Conservation (phyloP, 1,139 yeast species). For the Pichia sp. region DNA sequence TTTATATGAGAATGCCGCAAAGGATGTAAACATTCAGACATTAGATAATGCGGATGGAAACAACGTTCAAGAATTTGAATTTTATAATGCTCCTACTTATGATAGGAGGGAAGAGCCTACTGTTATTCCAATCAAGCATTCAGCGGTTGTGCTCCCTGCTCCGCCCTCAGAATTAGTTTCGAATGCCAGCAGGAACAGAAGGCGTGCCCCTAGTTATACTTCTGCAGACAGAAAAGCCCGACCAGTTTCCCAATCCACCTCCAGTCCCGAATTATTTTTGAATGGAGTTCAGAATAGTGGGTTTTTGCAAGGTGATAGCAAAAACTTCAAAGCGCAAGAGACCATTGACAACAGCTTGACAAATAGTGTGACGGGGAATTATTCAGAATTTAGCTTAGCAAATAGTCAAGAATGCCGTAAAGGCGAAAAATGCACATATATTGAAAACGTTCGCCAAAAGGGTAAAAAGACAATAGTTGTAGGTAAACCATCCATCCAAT, state of each 20-base stretch:
- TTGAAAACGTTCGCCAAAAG: slow-evolving; percentile 9
- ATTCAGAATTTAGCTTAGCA: too few species aligned
- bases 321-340: too few species aligned
- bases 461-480: slow-evolving; percentile 5
- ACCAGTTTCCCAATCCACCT: slow-evolving; percentile 25
- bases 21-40: neutral
- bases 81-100: slow-evolving; percentile 12
- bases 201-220: slow-evolving; percentile 31
- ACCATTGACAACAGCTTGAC: neutral
- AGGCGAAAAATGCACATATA: slow-evolving; percentile 14
- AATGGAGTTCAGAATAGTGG: slow-evolving; percentile 26
- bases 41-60: too few species aligned
- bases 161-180: slow-evolving; percentile 7
- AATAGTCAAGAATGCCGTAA: neutral
- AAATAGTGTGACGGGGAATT: neutral
- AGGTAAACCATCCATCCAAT: slow-evolving; percentile 7
- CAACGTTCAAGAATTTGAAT: too few species aligned
- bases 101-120: slow-evolving; percentile 42
- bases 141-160: slow-evolving; percentile 16
- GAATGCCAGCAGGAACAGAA: slow-evolving; percentile 13
- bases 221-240: slow-evolving; percentile 28
- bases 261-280: slow-evolving; percentile 25
- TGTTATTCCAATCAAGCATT: slow-evolving; percentile 40
- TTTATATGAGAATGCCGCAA: neutral
- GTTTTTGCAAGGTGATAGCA: too few species aligned